phyloP scores from a whole-genome alignment of 1,139 yeast species.

The Kodamaea anthophila region DNA sequence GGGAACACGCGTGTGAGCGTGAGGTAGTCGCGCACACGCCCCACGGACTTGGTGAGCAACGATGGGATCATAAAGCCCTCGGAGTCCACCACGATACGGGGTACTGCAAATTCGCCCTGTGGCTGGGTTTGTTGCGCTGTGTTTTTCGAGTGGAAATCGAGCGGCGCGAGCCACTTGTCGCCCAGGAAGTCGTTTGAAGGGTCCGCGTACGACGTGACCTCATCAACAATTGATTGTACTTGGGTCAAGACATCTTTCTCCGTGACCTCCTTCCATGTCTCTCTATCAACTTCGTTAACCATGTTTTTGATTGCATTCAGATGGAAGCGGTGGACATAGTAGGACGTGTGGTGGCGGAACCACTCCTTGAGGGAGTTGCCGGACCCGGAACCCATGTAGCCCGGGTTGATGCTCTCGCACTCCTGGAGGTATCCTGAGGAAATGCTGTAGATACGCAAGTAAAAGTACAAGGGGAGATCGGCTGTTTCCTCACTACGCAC shows the following conservation, averaged over 20 bases:
- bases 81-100: slow-evolving; percentile 32
- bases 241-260: slow-evolving; percentile 19
- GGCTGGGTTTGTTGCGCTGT: too few species aligned
- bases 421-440: slow-evolving; percentile 69
- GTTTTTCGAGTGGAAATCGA: slow-evolving; percentile 20
- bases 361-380: slow-evolving; percentile 55
- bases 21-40: slow-evolving; percentile 41
- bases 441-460: slow-evolving; percentile 61
- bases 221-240: slow-evolving; percentile 50
- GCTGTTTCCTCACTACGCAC: slow-evolving; percentile 74
- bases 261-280: slow-evolving; percentile 69
- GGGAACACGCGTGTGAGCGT: slow-evolving; percentile 47
- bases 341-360: slow-evolving; percentile 59
- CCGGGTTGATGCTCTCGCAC: slow-evolving; percentile 82
- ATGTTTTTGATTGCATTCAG: slow-evolving; percentile 42
- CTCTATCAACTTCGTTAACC: slow-evolving; percentile 52
- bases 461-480: slow-evolving; percentile 46
- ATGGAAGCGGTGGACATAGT: slow-evolving; percentile 55
- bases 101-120: not conserved
- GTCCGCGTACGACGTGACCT: slow-evolving; percentile 46
- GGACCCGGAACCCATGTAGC: slow-evolving; percentile 48
- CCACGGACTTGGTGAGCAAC: slow-evolving; percentile 30
- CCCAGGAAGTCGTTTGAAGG: slow-evolving; percentile 25
- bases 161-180: slow-evolving; percentile 41
- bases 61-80: slow-evolving; percentile 41